phyloP scores from a whole-genome alignment of 331 rosid genomes.

The Rosa hybrid region DNA sequence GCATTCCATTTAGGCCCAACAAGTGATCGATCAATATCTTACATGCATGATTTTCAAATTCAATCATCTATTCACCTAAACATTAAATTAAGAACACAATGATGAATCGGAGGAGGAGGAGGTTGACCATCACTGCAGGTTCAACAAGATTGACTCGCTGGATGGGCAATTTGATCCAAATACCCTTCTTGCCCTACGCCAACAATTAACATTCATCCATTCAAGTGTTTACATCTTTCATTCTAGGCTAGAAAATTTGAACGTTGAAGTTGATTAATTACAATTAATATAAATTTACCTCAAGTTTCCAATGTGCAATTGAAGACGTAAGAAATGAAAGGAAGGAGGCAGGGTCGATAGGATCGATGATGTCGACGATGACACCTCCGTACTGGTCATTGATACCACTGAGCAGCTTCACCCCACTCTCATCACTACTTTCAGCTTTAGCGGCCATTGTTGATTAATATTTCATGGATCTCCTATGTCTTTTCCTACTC shows the following conservation, averaged over 20 bases:
- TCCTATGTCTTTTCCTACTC: no score
- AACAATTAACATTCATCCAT: background rate
- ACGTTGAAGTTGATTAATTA: background rate
- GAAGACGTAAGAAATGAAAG: conserved; percentile 52
- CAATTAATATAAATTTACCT: conserved; percentile 34
- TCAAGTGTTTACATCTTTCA: background rate
- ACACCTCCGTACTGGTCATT: conserved; percentile 66
- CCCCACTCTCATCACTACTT: conserved; percentile 22
- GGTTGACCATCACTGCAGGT: conserved; percentile 64
- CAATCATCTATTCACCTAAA: background rate
- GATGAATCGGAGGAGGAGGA: background rate
- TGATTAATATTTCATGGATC: conserved; percentile 9
- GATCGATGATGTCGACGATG: conserved; percentile 50
- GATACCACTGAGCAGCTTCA: conserved; percentile 39
- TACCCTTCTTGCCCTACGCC: conserved; percentile 74
- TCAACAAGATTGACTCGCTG: conserved; percentile 65
- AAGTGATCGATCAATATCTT: background rate
- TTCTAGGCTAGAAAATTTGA: background rate
- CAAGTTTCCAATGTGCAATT: conserved; percentile 60
- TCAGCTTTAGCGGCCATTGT: conserved; percentile 31
- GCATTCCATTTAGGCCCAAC: conserved; percentile 21
- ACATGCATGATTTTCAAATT: background rate
- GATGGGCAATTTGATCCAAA: conserved; percentile 83
- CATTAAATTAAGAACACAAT: conserved; percentile 4
- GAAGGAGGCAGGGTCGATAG: conserved; percentile 54